Evolutionary conservation across 805 yeast species (phyloP).

Genomic region (Candida ficus): DNA sequence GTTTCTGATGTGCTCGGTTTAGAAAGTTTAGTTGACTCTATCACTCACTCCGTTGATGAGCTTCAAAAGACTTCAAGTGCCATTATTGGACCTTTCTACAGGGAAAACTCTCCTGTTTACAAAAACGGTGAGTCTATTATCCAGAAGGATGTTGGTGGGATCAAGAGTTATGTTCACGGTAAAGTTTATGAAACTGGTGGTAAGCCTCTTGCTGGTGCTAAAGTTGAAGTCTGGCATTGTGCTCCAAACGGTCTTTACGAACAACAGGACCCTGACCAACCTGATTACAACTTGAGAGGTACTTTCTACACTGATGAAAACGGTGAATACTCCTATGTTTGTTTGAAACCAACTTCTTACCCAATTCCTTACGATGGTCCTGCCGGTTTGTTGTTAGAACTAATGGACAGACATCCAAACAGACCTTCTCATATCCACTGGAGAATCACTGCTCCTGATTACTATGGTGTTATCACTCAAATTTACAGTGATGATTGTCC

Average conservation of each 20-base stretch:
- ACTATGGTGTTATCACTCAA: conserved; percentile 29
- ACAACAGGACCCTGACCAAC: conserved; percentile 32
- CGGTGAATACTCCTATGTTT: conserved; percentile 26
- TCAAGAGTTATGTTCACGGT: conserved; percentile 25
- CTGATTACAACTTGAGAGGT: conserved; percentile 28
- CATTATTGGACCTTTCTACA: conserved; percentile 32
- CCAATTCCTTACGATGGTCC: conserved; percentile 38
- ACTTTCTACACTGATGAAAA: conserved; percentile 24
- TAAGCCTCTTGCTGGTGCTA: conserved; percentile 26
- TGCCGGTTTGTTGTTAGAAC: conserved; percentile 29
- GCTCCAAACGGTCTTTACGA: conserved; percentile 34
- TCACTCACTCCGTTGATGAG: conserved; percentile 22
- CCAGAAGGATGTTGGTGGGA: conserved; percentile 31
- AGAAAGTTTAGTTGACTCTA: conserved; percentile 30
- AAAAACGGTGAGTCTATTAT: conserved; percentile 29
- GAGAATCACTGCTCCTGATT: conserved; percentile 24
- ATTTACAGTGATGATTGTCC: conserved; percentile 28
- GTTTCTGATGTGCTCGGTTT: conserved; percentile 32
- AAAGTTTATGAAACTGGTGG: conserved; percentile 26
- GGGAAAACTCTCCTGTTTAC: conserved; percentile 27
- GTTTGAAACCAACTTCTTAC: conserved; percentile 32
- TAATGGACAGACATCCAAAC: conserved; percentile 32
- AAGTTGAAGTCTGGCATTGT: conserved; percentile 34
- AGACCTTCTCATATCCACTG: conserved; percentile 33
- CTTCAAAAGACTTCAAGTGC: conserved; percentile 21